A percentile compares a stretch with the other conserved stretches of the same genome.
Evolutionary conservation across 1,139 yeast species (phyloP).

Genomic region (Kodamaea arcana): DNA sequence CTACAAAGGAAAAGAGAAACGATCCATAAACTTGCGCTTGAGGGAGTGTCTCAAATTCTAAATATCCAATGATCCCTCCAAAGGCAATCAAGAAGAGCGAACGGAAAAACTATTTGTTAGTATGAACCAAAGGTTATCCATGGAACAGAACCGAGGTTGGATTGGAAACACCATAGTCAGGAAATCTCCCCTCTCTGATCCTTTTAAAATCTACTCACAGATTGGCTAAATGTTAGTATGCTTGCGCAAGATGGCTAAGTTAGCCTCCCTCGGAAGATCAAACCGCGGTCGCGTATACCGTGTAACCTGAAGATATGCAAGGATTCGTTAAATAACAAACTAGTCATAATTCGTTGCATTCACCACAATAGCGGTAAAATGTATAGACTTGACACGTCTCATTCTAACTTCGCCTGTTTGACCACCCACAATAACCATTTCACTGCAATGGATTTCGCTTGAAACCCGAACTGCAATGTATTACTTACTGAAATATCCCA

Average conservation of each 20-base stretch:
- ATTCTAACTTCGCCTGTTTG: too few relatives aligned
- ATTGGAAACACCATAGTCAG: neutral
- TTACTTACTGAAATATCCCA: conserved; percentile 43
- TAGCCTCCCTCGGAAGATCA: neutral
- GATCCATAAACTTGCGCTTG: conserved; percentile 71
- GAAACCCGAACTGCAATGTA: too few relatives aligned
- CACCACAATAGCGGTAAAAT: too few relatives aligned
- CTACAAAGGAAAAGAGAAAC: conserved; percentile 76
- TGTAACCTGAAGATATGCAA: too few relatives aligned
- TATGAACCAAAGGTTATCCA: too few relatives aligned
- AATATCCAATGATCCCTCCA: conserved; percentile 50
- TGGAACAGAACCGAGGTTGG: neutral
- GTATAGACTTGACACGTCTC: too few relatives aligned
- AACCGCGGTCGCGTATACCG: neutral
- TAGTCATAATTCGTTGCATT: too few relatives aligned
- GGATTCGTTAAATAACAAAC: neutral
- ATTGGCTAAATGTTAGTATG: conserved; percentile 29
- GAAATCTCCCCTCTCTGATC: neutral
- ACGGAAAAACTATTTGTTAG: conserved; percentile 38
- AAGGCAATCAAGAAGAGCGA: conserved; percentile 54
- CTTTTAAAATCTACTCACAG: conserved; percentile 27
- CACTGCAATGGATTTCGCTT: too few relatives aligned
- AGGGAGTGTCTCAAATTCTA: conserved; percentile 63
- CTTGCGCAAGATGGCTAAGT: too few relatives aligned
- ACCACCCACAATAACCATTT: too few relatives aligned